phyloP scores from a whole-genome alignment of 768 basidiomycete genomes.

The Leccinum variicolor region DNA sequence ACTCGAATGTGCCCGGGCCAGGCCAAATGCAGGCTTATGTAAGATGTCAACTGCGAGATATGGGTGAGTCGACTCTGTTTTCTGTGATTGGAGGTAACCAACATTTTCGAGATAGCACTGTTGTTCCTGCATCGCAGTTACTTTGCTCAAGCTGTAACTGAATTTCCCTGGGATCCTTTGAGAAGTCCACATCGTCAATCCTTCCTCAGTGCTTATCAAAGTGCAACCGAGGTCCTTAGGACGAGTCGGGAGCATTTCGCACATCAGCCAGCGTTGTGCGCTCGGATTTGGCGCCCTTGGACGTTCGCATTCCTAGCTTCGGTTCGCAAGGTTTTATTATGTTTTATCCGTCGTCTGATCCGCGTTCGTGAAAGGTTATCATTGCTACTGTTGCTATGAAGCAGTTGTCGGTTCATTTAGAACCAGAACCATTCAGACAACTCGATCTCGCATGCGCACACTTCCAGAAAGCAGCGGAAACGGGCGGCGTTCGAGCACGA shows the following conservation, averaged over 20 bases:
- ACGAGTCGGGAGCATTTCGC: slow-evolving; percentile 39
- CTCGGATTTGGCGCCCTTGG: slow-evolving; percentile 60
- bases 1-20: slow-evolving; percentile 29
- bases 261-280: slow-evolving; percentile 42
- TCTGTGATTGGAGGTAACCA: not conserved
- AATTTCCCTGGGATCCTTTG: slow-evolving; percentile 46
- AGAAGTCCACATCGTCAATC: slow-evolving; percentile 48
- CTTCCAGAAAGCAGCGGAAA: slow-evolving; percentile 42
- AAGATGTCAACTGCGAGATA: slow-evolving; percentile 43
- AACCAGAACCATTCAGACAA: slow-evolving; percentile 44
- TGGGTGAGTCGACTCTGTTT: slow-evolving; percentile 30
- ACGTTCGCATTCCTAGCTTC: slow-evolving; percentile 52
- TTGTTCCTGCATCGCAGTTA: slow-evolving; percentile 54
- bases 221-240: slow-evolving; percentile 45
- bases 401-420: slow-evolving; percentile 39
- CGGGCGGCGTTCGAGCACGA: slow-evolving; percentile 48
- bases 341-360: not conserved
- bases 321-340: slow-evolving; percentile 31
- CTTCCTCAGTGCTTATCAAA: slow-evolving; percentile 48
- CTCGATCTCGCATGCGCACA: slow-evolving; percentile 46
- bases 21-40: slow-evolving; percentile 41
- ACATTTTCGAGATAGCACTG: slow-evolving; percentile 36
- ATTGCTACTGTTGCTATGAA: slow-evolving; percentile 53
- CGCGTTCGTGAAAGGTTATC: slow-evolving; percentile 37
- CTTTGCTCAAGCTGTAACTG: slow-evolving; percentile 54